These are phyloP conservation scores for Phialophora expanda DNA, from an alignment of 2,329 filamentous ascomycete genomes.

Conservation along the genomic window DNA sequence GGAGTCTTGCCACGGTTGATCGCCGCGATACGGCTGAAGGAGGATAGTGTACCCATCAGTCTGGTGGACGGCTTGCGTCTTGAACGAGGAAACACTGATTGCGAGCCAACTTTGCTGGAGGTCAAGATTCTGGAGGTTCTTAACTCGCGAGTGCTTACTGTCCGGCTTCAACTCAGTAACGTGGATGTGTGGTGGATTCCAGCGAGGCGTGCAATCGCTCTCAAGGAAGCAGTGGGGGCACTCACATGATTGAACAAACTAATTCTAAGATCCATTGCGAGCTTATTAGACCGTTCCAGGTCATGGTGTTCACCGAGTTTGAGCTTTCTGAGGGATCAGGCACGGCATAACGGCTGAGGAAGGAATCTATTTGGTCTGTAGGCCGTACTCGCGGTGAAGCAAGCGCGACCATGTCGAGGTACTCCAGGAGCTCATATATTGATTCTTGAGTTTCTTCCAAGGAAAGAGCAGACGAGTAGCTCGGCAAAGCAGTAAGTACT, in stretches of 20 bases:
- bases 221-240: not conserved
- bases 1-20: not conserved
- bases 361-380: constrained; percentile 28
- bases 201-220: not conserved
- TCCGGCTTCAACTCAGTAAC: constrained; percentile 3
- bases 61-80: constrained; percentile 28
- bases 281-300: constrained; percentile 52
- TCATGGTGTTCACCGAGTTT: constrained; percentile 46
- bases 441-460: constrained; percentile 64
- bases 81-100: constrained; percentile 34
- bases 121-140: constrained; percentile 13
- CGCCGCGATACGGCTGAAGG: constrained; percentile 20
- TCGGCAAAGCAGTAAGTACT: not conserved
- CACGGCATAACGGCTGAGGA: constrained; percentile 41
- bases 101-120: constrained; percentile 31
- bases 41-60: constrained; percentile 37
- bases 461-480: constrained; percentile 35
- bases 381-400: constrained; percentile 47
- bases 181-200: not conserved
- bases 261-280: constrained; percentile 49
- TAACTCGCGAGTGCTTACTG: constrained; percentile 29
- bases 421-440: constrained; percentile 64
- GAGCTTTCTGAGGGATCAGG: constrained; percentile 40
- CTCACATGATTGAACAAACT: constrained; percentile 36
- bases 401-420: constrained; percentile 63